Base-by-base conservation (phyloP, 345 rosid genomes). In the Ceriops decandra region DNA sequence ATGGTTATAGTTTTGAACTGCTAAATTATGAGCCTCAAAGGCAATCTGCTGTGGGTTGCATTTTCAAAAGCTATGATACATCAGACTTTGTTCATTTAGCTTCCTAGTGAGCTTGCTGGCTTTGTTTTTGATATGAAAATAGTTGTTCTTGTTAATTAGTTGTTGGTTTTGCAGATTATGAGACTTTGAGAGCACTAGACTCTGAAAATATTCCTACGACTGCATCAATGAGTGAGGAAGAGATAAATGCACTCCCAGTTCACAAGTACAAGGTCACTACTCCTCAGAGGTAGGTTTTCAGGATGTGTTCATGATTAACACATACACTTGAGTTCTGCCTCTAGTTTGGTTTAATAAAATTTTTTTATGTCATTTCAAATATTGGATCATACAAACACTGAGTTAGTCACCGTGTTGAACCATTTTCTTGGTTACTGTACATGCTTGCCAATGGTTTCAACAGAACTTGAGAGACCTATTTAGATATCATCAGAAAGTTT, bases 171-270 rank as follows among this genome's bases (percentile, higher is more conserved):
- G 59, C 72, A 72, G 75, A 72, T 58, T 72, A 65, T 69, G 78
- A 75, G 53, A 69, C 78, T 64, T 64, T 75, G 65, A 75, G 78
- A 69, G 78, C 74, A 21, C 64, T 75, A 42, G 78, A 69, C 70
- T 65, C 67, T 24, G 78, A 75, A 38, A 65, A 69, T 64, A 62
- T 31, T 52, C 74, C 78, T 46, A 69, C 58, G 26, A 60, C 70
- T 16, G 60, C 74, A 15, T 64, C 74, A 21, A 75, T 75, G 78
- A 69, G 67, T 21, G 78, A 75, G 66, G 74, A 69, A 69, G 78
- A 75, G 62, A 75, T 75, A 69, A 75, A 75, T 60, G 66, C 74
- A 20, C 74, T 75, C 47, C 74, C 78, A 19, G 74, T 68, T 59
- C 74, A 75, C 24, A 69, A 63, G 30, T 65, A 69, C 24, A 75